Conservation (phyloP, 2,329 filamentous ascomycete genomes). For the Fusarium succisae region DNA sequence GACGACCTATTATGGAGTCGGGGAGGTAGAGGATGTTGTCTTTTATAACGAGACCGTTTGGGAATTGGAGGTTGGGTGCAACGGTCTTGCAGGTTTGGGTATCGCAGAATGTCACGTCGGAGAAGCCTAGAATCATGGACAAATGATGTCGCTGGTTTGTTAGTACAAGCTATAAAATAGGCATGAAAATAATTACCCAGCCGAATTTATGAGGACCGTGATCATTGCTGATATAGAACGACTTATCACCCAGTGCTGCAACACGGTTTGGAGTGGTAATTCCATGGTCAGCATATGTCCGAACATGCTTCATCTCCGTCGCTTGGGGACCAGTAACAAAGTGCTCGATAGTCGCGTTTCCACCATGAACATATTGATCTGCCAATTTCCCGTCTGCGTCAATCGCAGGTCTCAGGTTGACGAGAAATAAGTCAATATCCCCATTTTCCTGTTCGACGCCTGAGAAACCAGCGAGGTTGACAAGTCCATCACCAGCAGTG, state of each 20-base stretch:
- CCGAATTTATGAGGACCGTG: constrained; percentile 32
- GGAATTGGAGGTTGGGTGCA: constrained; percentile 36
- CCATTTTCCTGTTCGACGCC: constrained; percentile 40
- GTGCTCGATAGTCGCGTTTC: constrained; percentile 30
- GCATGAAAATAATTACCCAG: not conserved
- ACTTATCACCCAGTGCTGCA: constrained; percentile 1
- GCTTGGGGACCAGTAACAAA: constrained; percentile 12
- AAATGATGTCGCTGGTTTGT: constrained; percentile 23
- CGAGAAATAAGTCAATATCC: constrained; percentile 15
- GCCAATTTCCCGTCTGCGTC: constrained; percentile 3
- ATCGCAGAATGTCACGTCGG: constrained; percentile 45
- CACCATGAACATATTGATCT: constrained; percentile 21
- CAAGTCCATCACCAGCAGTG: constrained; percentile 43
- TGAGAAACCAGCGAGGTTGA: constrained; percentile 45
- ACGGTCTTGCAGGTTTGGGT: constrained; percentile 30
- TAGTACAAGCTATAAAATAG: not conserved
- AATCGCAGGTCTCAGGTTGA: constrained; percentile 31
- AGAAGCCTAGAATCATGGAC: constrained; percentile 34
- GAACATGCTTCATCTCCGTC: constrained; percentile 25
- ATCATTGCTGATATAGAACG: constrained; percentile 34
- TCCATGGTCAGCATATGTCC: constrained; percentile 19
- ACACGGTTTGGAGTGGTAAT: constrained; percentile 39
- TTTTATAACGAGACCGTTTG: constrained; percentile 45
- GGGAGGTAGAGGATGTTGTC: constrained; percentile 47
- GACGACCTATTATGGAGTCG: constrained; percentile 30